Evolutionary conservation across 495 filamentous ascomycete species (phyloP), one percentile per base, ranked within the genome.

Genomic region (Hypoxylon fragiforme): DNA sequence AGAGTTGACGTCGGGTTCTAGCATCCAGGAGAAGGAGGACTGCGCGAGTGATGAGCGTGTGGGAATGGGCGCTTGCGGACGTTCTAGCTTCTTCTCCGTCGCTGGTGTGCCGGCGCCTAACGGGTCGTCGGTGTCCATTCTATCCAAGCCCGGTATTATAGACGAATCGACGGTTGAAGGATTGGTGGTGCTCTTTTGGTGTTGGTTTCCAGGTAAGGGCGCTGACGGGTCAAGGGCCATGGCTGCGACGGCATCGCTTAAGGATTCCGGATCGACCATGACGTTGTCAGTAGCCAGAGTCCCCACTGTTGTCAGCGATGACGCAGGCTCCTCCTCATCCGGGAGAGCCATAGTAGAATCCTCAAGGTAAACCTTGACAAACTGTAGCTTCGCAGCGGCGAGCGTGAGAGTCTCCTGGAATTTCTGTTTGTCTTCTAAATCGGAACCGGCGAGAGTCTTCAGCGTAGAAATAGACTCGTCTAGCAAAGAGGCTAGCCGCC

Each of bases 21-120:
- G 78, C 91, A 98, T 97, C 92, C 92, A 98, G 8, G 92, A 87
- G 66, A 96, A 97, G 7, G 85, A 87, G 20, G 91, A 91, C 54
- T 96, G 85, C 12, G 91, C 86, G 12, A 98, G 76, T 12, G 78
- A 79, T 12, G 86, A 86, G 9, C 89, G 77, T 2, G 82, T 80
- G 0, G 78, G 80, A n/a, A 81, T 73, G 3, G 41, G 43, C 12
- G 44, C 38, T 28, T 45, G 60, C 9, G 61, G 54, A 15, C 46
- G 38, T 35, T 40, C 18, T 18, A 43, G 38, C 11, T 47, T 38
- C 46, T 60, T 61, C 22, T 57, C 57, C 0, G 58, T 45, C 15
- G 24, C 39, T 37, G 47, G 42, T 11, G 2, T 47, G 16, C 37
- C 24, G 57, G 69, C 21, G 13, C 38, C 49, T 13, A 57, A 13